Percentiles rank a stretch among this genome's conserved stretches.
These are phyloP conservation scores for Populus deltoides DNA, from an alignment of 345 rosid genomes.

Conservation along the genomic window DNA sequence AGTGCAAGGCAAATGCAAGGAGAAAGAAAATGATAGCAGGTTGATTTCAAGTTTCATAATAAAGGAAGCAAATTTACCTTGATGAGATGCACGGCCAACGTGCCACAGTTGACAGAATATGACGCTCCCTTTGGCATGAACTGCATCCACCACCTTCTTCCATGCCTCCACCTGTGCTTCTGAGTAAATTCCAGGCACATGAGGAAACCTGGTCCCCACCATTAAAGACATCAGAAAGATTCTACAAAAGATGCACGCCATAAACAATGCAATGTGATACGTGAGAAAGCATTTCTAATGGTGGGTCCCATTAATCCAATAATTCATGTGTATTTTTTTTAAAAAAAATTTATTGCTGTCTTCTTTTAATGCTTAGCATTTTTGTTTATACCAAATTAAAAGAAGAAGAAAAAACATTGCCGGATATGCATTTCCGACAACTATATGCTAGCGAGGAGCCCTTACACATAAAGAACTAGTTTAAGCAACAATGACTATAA, in stretches of 20 bases:
- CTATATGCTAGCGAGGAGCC: too few species aligned
- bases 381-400: not conserved
- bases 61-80: conserved; percentile 25
- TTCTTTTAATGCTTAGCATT: not conserved
- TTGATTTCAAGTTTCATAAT: not conserved
- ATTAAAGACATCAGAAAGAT: not conserved
- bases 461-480: too few species aligned
- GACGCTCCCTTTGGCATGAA: conserved; percentile 73
- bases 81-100: conserved; percentile 86
- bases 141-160: conserved; percentile 73
- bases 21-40: not conserved
- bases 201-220: conserved; percentile 60
- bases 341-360: not conserved
- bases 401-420: too few species aligned
- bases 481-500: too few species aligned
- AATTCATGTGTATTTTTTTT: too few species aligned
- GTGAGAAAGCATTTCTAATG: not conserved
- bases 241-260: not conserved
- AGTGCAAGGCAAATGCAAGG: not conserved
- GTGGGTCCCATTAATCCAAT: too few species aligned
- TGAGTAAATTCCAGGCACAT: conserved; percentile 78
- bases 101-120: conserved; percentile 93
- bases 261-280: not conserved
- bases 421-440: too few species aligned
- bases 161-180: conserved; percentile 85